These are phyloP conservation scores for Telopea speciosissima DNA, from an alignment of 177 flowering plant genomes.

Conservation along the genomic window DNA sequence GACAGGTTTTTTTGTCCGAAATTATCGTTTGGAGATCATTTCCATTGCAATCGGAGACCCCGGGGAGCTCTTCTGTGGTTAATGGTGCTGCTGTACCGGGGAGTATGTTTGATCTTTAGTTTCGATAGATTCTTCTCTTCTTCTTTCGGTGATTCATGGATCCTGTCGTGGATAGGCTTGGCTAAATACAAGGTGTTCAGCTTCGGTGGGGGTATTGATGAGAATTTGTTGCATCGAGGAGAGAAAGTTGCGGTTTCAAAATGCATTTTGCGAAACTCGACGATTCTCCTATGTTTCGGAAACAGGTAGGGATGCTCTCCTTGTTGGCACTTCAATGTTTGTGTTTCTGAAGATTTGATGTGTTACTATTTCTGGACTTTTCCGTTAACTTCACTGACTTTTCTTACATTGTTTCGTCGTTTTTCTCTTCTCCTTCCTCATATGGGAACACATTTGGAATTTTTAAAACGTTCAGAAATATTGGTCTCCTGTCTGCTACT, in stretches of 20 bases:
- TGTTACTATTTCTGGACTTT: neutral
- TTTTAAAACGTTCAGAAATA: neutral
- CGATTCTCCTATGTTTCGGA: conserved; percentile 69
- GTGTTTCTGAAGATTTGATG: neutral
- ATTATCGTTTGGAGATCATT: neutral
- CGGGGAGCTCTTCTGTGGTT: neutral
- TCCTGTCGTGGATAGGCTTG: neutral
- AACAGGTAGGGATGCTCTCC: conserved; percentile 30
- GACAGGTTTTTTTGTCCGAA: neutral
- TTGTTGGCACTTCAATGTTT: neutral
- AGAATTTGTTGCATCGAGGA: conserved; percentile 15
- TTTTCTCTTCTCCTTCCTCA: neutral
- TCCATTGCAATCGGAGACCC: neutral
- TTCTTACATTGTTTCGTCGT: neutral
- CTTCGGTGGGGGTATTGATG: conserved; percentile 15
- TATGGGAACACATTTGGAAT: neutral
- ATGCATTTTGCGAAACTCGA: conserved; percentile 59
- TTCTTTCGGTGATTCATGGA: neutral
- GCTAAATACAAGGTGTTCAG: neutral
- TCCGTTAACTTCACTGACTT: neutral
- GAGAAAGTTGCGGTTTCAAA: conserved; percentile 11
- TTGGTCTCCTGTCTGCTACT: too few relatives aligned
- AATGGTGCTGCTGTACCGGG: neutral
- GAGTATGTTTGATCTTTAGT: neutral
- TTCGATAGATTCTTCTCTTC: neutral